Percentiles rank a stretch among this genome's conserved stretches.
Conservation (phyloP, 192 early-diverging fungal genomes). For the Coemansia sp. region DNA sequence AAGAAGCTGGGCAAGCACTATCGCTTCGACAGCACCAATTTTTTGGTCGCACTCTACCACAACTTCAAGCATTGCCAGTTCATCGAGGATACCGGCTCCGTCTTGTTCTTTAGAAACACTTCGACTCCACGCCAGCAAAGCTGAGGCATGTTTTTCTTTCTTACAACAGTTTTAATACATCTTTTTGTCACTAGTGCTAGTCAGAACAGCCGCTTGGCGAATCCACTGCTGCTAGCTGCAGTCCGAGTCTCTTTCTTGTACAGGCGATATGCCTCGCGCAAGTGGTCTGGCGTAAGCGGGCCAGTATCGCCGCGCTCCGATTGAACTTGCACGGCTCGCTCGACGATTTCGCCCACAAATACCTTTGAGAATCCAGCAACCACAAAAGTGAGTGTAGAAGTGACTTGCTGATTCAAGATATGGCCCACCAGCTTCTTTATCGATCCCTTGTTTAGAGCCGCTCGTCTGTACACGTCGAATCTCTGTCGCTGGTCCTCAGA, state of each 20-base stretch:
- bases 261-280: conserved; percentile 82
- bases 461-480: conserved; percentile 81
- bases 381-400: conserved; percentile 75
- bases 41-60: conserved; percentile 69
- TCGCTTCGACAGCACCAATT: conserved; percentile 71
- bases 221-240: conserved; percentile 10
- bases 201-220: conserved; percentile 48
- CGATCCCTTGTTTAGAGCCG: conserved; percentile 74
- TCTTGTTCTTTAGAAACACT: conserved; percentile 65
- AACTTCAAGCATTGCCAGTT: conserved; percentile 76
- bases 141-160: neutral
- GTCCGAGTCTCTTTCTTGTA: conserved; percentile 61
- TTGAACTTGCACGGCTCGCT: conserved; percentile 80
- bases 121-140: conserved; percentile 27
- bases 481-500: conserved; percentile 72
- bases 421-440: conserved; percentile 74
- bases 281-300: conserved; percentile 78
- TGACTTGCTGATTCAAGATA: conserved; percentile 73
- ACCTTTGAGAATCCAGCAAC: conserved; percentile 90
- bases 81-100: conserved; percentile 90
- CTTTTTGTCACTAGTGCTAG: neutral
- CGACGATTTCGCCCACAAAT: conserved; percentile 90
- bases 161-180: conserved; percentile 1
- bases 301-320: conserved; percentile 73
- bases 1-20: conserved; percentile 85